A percentile compares a stretch with the other conserved stretches of the same genome.
These are phyloP conservation scores for Trypanosoma scelopori DNA, from an alignment of 208 protist species.

Conservation along the genomic window DNA sequence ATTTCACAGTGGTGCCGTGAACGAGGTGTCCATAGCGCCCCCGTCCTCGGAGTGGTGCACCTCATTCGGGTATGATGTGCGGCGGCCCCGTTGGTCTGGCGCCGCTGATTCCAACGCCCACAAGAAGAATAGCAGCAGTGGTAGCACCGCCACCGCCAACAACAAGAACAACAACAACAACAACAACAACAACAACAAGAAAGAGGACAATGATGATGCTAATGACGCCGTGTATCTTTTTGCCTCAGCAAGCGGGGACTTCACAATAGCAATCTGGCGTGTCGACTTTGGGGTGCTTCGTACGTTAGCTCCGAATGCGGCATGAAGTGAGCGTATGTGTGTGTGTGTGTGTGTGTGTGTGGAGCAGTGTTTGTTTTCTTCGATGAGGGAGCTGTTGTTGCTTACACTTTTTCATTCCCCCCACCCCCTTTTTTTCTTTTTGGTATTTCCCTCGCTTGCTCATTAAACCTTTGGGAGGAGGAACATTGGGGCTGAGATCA, in stretches of 20 bases:
- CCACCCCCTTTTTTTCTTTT: constrained; percentile 14
- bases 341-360: background rate
- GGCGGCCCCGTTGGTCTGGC: constrained; percentile 42
- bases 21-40: constrained; percentile 45
- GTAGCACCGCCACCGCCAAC: background rate
- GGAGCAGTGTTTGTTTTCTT: too few relatives aligned
- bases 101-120: background rate
- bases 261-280: constrained; percentile 68
- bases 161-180: background rate
- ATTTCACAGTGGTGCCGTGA: constrained; percentile 54
- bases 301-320: constrained; percentile 1
- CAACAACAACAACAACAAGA: background rate
- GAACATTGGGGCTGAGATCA: background rate
- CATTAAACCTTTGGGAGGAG: background rate
- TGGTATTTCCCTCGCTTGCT: too few relatives aligned
- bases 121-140: background rate
- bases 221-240: constrained; percentile 59
- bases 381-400: too few relatives aligned
- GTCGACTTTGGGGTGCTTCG: constrained; percentile 56
- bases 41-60: constrained; percentile 23
- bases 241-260: constrained; percentile 63
- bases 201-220: background rate
- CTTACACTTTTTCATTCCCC: too few relatives aligned
- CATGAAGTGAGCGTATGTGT: constrained; percentile 1
- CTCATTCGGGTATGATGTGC: constrained; percentile 72